These are phyloP conservation scores for Myxozyma neotropica DNA, from an alignment of 805 yeast species.

Conservation along the genomic window DNA sequence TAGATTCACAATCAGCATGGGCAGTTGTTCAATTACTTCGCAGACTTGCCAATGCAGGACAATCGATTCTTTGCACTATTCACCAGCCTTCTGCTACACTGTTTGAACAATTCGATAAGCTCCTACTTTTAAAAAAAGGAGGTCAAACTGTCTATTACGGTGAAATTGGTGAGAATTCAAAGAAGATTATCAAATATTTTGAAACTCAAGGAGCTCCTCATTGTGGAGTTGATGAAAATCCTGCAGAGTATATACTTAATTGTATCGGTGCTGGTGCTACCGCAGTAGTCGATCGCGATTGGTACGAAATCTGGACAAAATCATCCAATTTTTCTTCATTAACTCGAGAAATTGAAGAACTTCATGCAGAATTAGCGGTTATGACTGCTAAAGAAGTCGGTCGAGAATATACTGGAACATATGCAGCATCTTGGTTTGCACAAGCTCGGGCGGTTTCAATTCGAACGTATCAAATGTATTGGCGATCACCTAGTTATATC, in stretches of 20 bases:
- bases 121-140: slow-evolving; percentile 69
- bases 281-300: slow-evolving; percentile 58
- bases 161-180: slow-evolving; percentile 68
- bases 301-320: slow-evolving; percentile 63
- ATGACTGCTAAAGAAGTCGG: slow-evolving; percentile 37
- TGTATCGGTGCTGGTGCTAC: slow-evolving; percentile 84
- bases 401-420: slow-evolving; percentile 39
- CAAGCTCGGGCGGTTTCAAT: slow-evolving; percentile 49
- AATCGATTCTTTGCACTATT: slow-evolving; percentile 73
- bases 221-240: slow-evolving; percentile 64
- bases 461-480: slow-evolving; percentile 52
- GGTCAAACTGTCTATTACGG: slow-evolving; percentile 84
- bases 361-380: slow-evolving; percentile 37
- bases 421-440: slow-evolving; percentile 52
- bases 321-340: slow-evolving; percentile 48
- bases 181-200: slow-evolving; percentile 61
- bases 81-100: slow-evolving; percentile 77
- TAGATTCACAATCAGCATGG: slow-evolving; percentile 66
- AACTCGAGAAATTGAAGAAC: slow-evolving; percentile 44
- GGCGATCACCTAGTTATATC: slow-evolving; percentile 66
- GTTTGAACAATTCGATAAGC: slow-evolving; percentile 67
- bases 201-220: slow-evolving; percentile 72
- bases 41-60: slow-evolving; percentile 69
- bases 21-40: slow-evolving; percentile 66
- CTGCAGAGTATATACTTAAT: slow-evolving; percentile 75